Evolutionary conservation across 306 rosid species (phyloP).

Genomic region (Corylus americana): DNA sequence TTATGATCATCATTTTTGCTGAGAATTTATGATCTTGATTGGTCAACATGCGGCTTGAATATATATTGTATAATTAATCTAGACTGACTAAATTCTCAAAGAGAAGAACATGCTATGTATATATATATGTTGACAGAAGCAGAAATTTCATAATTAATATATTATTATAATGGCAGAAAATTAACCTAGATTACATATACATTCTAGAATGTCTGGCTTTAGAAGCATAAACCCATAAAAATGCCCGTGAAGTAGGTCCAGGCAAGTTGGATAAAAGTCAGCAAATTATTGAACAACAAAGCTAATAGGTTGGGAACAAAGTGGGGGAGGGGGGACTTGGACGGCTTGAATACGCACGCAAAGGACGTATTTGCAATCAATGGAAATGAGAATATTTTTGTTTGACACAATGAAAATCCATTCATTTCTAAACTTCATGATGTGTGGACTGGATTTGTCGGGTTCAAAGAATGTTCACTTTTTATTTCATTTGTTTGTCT

Average conservation of each 20-base stretch:
- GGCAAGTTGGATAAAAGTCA: background rate
- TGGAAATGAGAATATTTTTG: background rate
- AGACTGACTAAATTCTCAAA: background rate
- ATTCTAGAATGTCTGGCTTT: background rate
- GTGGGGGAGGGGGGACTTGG: background rate
- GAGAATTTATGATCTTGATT: background rate
- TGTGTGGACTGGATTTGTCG: background rate
- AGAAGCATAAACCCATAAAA: background rate
- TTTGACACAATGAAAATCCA: background rate
- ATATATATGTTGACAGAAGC: background rate
- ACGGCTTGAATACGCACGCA: background rate
- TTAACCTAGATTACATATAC: background rate
- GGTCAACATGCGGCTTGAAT: background rate
- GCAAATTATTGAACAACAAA: background rate
- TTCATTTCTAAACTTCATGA: background rate
- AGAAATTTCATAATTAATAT: background rate
- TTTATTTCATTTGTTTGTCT: too few species aligned
- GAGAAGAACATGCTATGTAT: background rate
- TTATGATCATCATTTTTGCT: background rate
- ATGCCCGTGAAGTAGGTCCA: background rate
- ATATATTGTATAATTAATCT: background rate
- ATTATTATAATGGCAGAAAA: background rate
- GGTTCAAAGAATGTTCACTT: too few species aligned
- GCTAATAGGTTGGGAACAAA: background rate
- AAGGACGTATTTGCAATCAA: background rate